phyloP scores from a whole-genome alignment of 495 filamentous ascomycete genomes.

The Astrothelium subdiscretum region DNA sequence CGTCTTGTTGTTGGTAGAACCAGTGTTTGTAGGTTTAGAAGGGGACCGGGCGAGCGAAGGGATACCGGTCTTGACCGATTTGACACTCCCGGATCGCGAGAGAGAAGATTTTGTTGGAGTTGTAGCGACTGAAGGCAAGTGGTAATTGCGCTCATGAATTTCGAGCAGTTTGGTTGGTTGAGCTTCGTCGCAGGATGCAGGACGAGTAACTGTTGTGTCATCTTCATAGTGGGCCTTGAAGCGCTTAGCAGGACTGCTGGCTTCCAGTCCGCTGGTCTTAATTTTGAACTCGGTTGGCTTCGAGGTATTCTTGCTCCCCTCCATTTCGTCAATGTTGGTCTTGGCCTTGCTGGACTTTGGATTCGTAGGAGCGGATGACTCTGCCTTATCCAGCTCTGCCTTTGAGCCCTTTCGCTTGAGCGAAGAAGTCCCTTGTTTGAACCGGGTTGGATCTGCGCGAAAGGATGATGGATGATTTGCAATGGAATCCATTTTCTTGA shows the following conservation, averaged over 20 bases:
- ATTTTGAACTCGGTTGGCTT: not conserved
- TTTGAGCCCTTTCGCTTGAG: slow-evolving; percentile 69
- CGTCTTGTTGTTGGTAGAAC: not conserved
- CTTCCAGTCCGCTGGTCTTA: not conserved
- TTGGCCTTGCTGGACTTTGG: slow-evolving; percentile 71
- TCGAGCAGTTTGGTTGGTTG: slow-evolving; percentile 24
- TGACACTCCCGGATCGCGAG: slow-evolving; percentile 50
- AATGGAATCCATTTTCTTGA: slow-evolving; percentile 96
- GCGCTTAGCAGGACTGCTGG: slow-evolving; percentile 15
- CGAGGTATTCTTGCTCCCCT: slow-evolving; percentile 5
- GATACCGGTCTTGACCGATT: slow-evolving; percentile 43
- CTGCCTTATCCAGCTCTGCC: slow-evolving; percentile 49
- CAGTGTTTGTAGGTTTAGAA: slow-evolving; percentile 10
- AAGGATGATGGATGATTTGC: slow-evolving; percentile 70
- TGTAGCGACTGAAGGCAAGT: slow-evolving; percentile 38
- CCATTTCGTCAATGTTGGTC: slow-evolving; percentile 51
- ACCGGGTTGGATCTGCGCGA: slow-evolving; percentile 49
- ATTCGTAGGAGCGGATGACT: slow-evolving; percentile 29
- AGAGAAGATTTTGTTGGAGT: slow-evolving; percentile 75
- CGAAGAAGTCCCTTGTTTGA: slow-evolving; percentile 22
- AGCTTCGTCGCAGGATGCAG: slow-evolving; percentile 37
- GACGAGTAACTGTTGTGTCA: slow-evolving; percentile 46
- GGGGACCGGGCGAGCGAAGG: slow-evolving; percentile 41
- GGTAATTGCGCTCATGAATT: slow-evolving; percentile 25
- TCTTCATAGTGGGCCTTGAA: slow-evolving; percentile 37